Evolutionary conservation across 164 flowering plant genomes (phyloP).

Genomic region (Annona cherimola): DNA sequence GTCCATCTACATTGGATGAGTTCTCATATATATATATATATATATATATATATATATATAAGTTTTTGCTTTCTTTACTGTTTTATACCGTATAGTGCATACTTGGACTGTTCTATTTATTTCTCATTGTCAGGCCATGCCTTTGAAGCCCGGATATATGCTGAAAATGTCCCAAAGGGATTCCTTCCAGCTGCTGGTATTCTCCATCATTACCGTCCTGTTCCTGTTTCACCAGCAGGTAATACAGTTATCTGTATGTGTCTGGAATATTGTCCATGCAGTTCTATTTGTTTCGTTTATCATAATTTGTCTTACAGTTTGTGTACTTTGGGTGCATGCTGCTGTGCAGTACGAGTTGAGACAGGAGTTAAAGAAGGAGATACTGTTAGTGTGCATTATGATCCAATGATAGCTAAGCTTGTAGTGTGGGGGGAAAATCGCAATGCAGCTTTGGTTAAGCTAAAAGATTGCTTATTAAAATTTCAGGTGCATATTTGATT

Average conservation of each 20-base stretch:
- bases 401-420: constrained; percentile 99
- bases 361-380: constrained; percentile 96
- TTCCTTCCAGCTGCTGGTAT: constrained; percentile 97
- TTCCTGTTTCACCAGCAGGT: constrained; percentile 71
- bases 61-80: no score
- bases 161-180: constrained; percentile 97
- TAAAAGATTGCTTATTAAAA: constrained; percentile 74
- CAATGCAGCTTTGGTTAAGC: constrained; percentile 70
- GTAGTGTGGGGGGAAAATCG: constrained; percentile 94
- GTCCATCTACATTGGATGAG: no score
- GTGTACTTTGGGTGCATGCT: constrained; percentile 3
- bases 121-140: constrained; percentile 69
- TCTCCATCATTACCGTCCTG: constrained; percentile 87
- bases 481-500: constrained; percentile 58
- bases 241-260: constrained; percentile 5
- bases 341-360: constrained; percentile 78
- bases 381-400: constrained; percentile 94
- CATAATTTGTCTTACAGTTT: neutral
- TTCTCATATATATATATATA: no score
- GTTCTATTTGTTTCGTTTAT: neutral
- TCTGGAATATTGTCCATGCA: neutral
- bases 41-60: no score
- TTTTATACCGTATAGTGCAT: no score
- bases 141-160: constrained; percentile 97
- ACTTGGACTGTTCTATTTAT: neutral